These are phyloP conservation scores for Pichia paraexigua DNA, from an alignment of 805 yeast species.

Conservation along the genomic window DNA sequence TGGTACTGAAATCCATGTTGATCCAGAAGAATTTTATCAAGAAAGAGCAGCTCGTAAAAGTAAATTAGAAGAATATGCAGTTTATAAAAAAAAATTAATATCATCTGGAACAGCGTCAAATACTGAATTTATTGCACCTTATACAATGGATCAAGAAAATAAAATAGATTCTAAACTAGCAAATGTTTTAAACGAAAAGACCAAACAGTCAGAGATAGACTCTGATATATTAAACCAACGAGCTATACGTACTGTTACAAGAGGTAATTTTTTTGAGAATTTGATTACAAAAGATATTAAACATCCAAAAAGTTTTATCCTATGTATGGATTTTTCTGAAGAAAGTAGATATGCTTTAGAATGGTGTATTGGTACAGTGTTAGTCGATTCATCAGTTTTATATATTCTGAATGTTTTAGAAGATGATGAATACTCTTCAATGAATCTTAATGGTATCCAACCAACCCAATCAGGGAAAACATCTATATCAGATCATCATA, in stretches of 20 bases:
- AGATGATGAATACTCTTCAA: constrained; percentile 30
- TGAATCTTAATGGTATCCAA: constrained; percentile 31
- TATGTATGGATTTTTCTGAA: constrained; percentile 76
- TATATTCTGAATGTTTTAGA: constrained; percentile 60
- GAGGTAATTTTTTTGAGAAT: constrained; percentile 57
- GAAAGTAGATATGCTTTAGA: constrained; percentile 80
- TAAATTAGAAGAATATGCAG: constrained; percentile 48
- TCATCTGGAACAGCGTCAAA: constrained; percentile 35
- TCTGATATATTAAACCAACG: constrained; percentile 45
- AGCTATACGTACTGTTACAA: constrained; percentile 60
- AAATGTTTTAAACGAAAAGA: constrained; percentile 41
- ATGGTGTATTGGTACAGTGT: constrained; percentile 80
- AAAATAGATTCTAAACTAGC: constrained; percentile 56
- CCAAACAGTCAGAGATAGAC: constrained; percentile 48
- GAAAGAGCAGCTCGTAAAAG: constrained; percentile 41
- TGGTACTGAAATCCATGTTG: constrained; percentile 36
- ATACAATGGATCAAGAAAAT: constrained; percentile 62
- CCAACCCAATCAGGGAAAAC: constrained; percentile 12
- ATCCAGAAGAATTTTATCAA: constrained; percentile 41
- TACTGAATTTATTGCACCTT: constrained; percentile 40
- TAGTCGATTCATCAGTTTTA: constrained; percentile 74
- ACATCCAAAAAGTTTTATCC: constrained; percentile 51
- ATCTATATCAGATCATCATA: not conserved
- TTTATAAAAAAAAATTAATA: constrained; percentile 51
- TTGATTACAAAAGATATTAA: constrained; percentile 14